phyloP scores from a whole-genome alignment of 2,329 filamentous ascomycete genomes.

The Colletotrichum agaves region DNA sequence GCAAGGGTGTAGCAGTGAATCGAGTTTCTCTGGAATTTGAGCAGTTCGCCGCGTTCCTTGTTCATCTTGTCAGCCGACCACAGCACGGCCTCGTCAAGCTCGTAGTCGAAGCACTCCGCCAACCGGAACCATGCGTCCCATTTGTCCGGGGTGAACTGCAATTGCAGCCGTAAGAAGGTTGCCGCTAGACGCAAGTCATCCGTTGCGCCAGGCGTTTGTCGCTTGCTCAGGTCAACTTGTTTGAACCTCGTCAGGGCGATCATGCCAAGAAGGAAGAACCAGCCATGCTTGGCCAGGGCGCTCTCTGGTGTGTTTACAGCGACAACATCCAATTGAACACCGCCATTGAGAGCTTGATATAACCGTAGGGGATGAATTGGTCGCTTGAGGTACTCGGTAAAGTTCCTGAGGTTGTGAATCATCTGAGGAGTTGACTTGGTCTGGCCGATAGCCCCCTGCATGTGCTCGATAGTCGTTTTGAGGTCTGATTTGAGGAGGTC shows the following conservation, averaged over 20 bases:
- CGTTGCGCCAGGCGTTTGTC: constrained; percentile 80
- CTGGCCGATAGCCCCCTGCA: constrained; percentile 86
- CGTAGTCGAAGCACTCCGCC: constrained; percentile 87
- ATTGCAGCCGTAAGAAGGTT: constrained; percentile 81
- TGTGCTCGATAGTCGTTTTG: constrained; percentile 89
- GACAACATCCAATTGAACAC: constrained; percentile 78
- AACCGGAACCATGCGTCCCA: constrained; percentile 95
- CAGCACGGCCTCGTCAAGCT: constrained; percentile 85
- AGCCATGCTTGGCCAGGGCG: constrained; percentile 81
- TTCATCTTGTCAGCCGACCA: constrained; percentile 95
- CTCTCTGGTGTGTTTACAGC: constrained; percentile 76
- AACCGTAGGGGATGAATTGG: constrained; percentile 85
- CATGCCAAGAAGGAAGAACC: constrained; percentile 93
- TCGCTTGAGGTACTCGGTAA: constrained; percentile 82
- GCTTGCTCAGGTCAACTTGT: constrained; percentile 74
- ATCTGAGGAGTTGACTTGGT: constrained; percentile 83
- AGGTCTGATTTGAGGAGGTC: constrained; percentile 92
- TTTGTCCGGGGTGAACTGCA: constrained; percentile 82
- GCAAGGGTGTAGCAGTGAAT: constrained; percentile 82
- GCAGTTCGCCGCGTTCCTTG: constrained; percentile 78
- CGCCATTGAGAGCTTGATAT: constrained; percentile 82
- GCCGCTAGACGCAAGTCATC: constrained; percentile 87
- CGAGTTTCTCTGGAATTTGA: constrained; percentile 79
- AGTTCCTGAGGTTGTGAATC: constrained; percentile 86
- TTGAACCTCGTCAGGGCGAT: constrained; percentile 88